Percentiles rank a stretch among this genome's conserved stretches.
Evolutionary conservation across 495 filamentous ascomycete species (phyloP).

Genomic region (Lepraria neglecta): DNA sequence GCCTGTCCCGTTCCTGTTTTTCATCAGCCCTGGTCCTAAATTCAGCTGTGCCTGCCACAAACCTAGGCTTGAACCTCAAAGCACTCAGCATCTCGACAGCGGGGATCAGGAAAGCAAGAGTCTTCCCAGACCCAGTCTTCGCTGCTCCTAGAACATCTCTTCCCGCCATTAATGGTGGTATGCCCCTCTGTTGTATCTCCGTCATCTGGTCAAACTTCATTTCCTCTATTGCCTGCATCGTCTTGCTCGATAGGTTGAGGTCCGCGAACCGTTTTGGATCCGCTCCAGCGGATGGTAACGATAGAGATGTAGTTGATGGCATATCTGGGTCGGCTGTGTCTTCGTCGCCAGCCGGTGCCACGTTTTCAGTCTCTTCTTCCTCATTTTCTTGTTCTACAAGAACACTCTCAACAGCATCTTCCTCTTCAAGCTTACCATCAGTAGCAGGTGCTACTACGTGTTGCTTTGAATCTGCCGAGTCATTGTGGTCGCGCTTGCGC

Average conservation of each 20-base stretch:
- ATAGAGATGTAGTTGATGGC: constrained; percentile 45
- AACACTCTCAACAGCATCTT: neutral
- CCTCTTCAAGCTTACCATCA: neutral
- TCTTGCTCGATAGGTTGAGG: constrained; percentile 78
- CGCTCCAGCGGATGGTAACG: constrained; percentile 49
- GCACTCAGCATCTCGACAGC: constrained; percentile 91
- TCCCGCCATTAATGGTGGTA: constrained; percentile 82
- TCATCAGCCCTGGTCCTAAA: constrained; percentile 27
- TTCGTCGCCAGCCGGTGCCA: constrained; percentile 19
- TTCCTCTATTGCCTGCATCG: constrained; percentile 76
- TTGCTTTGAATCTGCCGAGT: neutral
- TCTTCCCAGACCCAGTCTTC: constrained; percentile 96
- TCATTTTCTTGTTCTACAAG: neutral
- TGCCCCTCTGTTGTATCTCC: constrained; percentile 83
- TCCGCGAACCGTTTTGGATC: constrained; percentile 65
- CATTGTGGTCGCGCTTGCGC: constrained; percentile 1
- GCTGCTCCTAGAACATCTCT: constrained; percentile 93
- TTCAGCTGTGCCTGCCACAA: constrained; percentile 33
- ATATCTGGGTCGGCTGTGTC: constrained; percentile 35
- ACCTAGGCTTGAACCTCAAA: constrained; percentile 78
- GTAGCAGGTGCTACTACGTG: too few species aligned
- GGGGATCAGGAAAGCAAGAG: constrained; percentile 88
- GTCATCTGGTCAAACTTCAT: constrained; percentile 97
- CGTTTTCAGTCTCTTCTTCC: constrained; percentile 9
- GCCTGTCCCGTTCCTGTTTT: constrained; percentile 37